Evolutionary conservation across 306 rosid species (phyloP), one percentile per base, ranked within the genome.

Genomic region (Hippophae tibetana): DNA sequence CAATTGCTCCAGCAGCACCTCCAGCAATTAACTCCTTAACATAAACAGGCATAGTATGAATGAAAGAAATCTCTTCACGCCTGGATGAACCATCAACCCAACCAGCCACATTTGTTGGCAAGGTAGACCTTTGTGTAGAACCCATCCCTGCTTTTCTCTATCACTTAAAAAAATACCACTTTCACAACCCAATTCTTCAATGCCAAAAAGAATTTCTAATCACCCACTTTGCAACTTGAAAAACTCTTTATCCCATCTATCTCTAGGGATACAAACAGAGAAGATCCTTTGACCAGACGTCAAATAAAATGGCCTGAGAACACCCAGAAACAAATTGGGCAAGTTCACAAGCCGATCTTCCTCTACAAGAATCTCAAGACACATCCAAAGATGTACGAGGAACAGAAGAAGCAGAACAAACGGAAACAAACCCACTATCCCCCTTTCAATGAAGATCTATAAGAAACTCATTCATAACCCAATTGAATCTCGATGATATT

Each of bases 11-110:
- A 12, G 99, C 99, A 58, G 82, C 74, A 0, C 97, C 99, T 14
- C 99, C 97, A 13, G 99, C 95, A 44, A 88, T 76, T 6, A 88
- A 68, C 78, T 92, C 99, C 80, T 82, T 88, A 13, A 68, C 89
- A 71, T 88, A 92, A 7, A 92, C 68, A 63, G 99, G 99, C 62
- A 80, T 52, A 42, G 74, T 62, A 75, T 80, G 86, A 38, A 88
- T 68, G 45, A 7, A 52, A 9, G 94, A 78, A 23, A 70, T 60
- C 7, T 83, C 77, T 67, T 76, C 63, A 58, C 74, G 71, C 31
- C 74, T 63, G 3, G 96, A 75, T 5, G 96, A 84, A 70, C 81
- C 84, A 43, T 92, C 89, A 26, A 88, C 95, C 6, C 85, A 82
- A 52, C 85, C 86, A 45, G 89, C 89, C 60, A 81, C 81, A 54